Base-by-base conservation (phyloP, 805 yeast species). In the Vanderwaltozyma polyspora region DNA sequence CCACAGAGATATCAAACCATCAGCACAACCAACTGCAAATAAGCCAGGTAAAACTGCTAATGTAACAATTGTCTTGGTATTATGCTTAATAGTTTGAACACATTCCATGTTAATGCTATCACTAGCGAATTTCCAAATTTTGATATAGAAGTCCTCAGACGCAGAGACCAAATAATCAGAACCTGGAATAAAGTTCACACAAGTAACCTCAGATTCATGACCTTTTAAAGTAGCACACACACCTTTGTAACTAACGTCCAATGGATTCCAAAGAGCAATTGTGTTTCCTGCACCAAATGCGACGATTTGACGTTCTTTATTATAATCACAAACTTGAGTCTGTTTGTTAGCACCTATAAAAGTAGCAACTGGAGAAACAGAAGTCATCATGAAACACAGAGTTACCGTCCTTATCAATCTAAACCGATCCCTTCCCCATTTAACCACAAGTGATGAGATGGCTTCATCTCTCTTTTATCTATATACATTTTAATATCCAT, bases 291-390 rank as follows among this genome's bases (percentile, higher is more conserved):
- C 84, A 6, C 87, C 94, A 53, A 66, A 83, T 0, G 91, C 93
- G 6, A 80, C 65, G 4, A 69, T 36, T 16, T 61, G 48, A 9
- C 46, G 44, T 1, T 36, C 34, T 0, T 49, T 35, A 38, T 67
- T 63, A 43, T 67, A 69, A 46, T 75, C 86, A 17, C 76, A 67
- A 5, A 70, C 73, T 39, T 68, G 72, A 5, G 74, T 61, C 45
- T 78, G 84, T 39, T 68, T 70, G 51, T 81, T 82, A 24, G 84
- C 85, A 12, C 93, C 93, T 14, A 72, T 63, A 51, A 80, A 79
- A 4, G 76, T 62, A 13, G 80, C 82, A 37, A 75, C 79, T 30
- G 62, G 58, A 2, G 31, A 19, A 15, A 43, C 45, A n/a, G 5
- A 11, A 19, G 29, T 25, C 37, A 34, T 34, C n/a, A 15, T 22